Base-by-base conservation (phyloP, 306 rosid genomes). In the Astragalus glycyphyllos region DNA sequence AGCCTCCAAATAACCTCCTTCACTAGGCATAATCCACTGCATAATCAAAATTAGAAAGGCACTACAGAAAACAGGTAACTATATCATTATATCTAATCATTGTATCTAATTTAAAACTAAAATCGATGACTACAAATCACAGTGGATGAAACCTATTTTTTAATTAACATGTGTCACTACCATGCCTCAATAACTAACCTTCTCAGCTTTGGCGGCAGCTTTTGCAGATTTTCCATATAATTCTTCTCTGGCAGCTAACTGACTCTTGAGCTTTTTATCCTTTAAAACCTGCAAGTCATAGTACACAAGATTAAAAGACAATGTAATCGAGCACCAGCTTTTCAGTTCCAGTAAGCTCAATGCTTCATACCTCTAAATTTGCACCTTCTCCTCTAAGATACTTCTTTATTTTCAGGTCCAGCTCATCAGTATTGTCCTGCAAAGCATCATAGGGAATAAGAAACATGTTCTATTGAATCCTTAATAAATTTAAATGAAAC, bases 1-100 rank as follows among this genome's bases (percentile, higher is more conserved):
- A 53, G 88, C 35, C 87, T 89, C 96, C 74, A 94, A 77, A 80
- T 69, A 91, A 53, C 97, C 97, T 46, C 84, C 92, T 69, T 87
- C 95, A 32, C 86, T 84, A 16, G 98, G 98, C 86, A 75, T 83
- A 71, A 94, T 89, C 95, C 96, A 94, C 98, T 94, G 75, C 74
- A 62, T 17, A 68, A 42, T 31, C 14, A 40, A 60, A 71, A 69
- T 29, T 32, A 76, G 7, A 51, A 69, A 34, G 47, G 44, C 9
- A 14, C 16, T 6, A 44, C 11, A 40, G 15, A 51, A 63, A 68
- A 34, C 48, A 42, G 49, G 75, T 16, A 64, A 71, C 32, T n/a
- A 2, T 14, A 37, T n/a, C n/a, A 23, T 41, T 69, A 16, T 38
- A 56, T n/a, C n/a, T 54, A 34, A 35, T 10, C n/a, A 23, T 41